phyloP scores from a whole-genome alignment of 2,329 filamentous ascomycete species.

The Ustilaginoidea virens region DNA sequence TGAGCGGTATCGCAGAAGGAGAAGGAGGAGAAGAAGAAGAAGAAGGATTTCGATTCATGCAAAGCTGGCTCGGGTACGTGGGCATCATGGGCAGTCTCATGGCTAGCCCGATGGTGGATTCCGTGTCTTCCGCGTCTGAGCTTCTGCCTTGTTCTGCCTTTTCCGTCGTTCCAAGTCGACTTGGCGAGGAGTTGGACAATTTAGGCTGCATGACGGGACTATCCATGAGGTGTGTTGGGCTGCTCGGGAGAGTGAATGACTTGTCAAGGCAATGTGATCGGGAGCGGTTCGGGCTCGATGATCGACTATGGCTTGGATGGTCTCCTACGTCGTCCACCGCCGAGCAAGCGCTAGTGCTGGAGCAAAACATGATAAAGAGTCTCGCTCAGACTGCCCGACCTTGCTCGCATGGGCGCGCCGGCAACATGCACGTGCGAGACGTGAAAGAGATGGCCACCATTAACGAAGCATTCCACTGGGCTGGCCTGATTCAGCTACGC shows the following conservation, averaged over 20 bases:
- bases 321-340: constrained; percentile 27
- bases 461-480: constrained; percentile 68
- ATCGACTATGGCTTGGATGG: constrained; percentile 32
- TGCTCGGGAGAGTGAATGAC: constrained; percentile 62
- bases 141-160: too few relatives aligned
- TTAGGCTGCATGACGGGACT: constrained; percentile 62
- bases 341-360: constrained; percentile 41
- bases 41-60: constrained; percentile 56
- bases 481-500: constrained; percentile 60
- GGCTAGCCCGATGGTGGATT: constrained; percentile 27
- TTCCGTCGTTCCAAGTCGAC: too few relatives aligned
- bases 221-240: constrained; percentile 53
- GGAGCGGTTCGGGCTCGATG: constrained; percentile 40
- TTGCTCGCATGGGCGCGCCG: constrained; percentile 30
- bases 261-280: constrained; percentile 54
- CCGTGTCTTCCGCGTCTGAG: background rate
- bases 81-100: constrained; percentile 62
- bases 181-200: constrained; percentile 29
- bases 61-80: constrained; percentile 72
- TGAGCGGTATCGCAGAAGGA: too few relatives aligned
- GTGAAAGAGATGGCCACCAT: constrained; percentile 51
- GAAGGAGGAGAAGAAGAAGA: too few relatives aligned
- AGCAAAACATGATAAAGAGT: constrained; percentile 44
- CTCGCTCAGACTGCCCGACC: constrained; percentile 25
- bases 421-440: constrained; percentile 37